Evolutionary conservation across 345 rosid genomes (phyloP), one percentile per base, ranked within the genome.

Genomic region (Gynandropsis gynandra): DNA sequence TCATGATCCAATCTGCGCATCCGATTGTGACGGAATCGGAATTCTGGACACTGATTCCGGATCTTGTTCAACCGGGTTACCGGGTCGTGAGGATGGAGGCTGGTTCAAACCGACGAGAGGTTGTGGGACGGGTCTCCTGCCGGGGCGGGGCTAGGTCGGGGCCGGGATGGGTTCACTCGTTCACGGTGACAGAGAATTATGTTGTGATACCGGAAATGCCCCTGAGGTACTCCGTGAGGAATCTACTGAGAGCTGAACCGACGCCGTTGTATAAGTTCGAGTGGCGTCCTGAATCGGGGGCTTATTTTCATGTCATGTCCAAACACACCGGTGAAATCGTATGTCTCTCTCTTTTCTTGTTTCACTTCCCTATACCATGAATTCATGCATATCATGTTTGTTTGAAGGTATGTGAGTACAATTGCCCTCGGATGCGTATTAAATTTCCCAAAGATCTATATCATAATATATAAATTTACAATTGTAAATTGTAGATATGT

Each of bases 131-230:
- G 70, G 93, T 87, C 4, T 66, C 54, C 18, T 90, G 98, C 44
- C 73, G 84, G n/a, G 68, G 87, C 10, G 89, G 92, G 1, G 87
- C 95, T 0, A 5, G 29, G 33, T 59, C 61, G 65, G 80, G 95
- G 0, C 83, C 98, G 0, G 98, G 98, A 5, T 90, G 98, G 98
- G 98, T 90, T 42, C 98, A 90, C 32, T 90, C 96, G 1, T 90
- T 90, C 70, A 82, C 98, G 10, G 87, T 87, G 54, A 90, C 98
- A 0, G 89, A 87, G 49, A 79, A 87, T 37, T 90, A 82, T 42
- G 59, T 90, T 8, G 58, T 87, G 16, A 80, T 87, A 52, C 98
- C 98, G 2, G 98, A 90, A 66, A 90, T 90, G 98, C 77, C 96
- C 8, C 51, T 90, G 59, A 74, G 96, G 52, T 90, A 90, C 38